Conservation (phyloP, 768 basidiomycete genomes). For the Tulasnella sp. region DNA sequence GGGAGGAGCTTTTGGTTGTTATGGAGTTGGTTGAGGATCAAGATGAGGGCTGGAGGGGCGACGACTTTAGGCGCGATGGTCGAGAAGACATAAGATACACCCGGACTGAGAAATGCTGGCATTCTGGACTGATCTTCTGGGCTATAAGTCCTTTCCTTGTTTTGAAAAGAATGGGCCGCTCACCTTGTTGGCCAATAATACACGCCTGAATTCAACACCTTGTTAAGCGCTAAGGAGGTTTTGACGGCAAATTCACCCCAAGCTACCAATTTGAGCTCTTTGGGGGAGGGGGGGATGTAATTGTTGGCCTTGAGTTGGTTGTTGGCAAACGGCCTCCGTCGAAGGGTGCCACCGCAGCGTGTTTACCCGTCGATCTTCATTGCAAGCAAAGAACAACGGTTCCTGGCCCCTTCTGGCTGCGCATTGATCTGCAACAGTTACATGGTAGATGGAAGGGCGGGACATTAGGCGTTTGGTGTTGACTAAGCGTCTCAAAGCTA, state of each 20-base stretch:
- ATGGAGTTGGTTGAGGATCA: background rate
- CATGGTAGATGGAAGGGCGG: too few relatives aligned
- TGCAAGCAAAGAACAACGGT: background rate
- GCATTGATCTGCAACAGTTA: too few relatives aligned
- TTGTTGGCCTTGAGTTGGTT: background rate
- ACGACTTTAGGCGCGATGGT: background rate
- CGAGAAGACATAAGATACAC: background rate
- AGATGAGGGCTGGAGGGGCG: background rate
- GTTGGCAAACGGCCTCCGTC: background rate
- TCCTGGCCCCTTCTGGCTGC: background rate
- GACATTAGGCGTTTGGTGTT: too few relatives aligned
- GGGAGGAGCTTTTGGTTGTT: background rate
- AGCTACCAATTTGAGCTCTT: background rate
- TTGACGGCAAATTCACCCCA: background rate
- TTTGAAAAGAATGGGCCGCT: background rate
- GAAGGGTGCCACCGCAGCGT: background rate
- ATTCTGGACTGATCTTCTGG: background rate
- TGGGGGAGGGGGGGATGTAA: background rate
- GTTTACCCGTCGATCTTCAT: background rate
- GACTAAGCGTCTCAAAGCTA: too few relatives aligned
- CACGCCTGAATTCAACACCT: background rate
- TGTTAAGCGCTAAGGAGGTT: background rate
- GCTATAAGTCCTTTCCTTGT: background rate
- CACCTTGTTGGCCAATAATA: background rate
- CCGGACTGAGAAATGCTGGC: slow-evolving; percentile 1